These are phyloP conservation scores for Globisporangium heterothallicum DNA, from an alignment of 352 stramenopile genomes.

Conservation along the genomic window DNA sequence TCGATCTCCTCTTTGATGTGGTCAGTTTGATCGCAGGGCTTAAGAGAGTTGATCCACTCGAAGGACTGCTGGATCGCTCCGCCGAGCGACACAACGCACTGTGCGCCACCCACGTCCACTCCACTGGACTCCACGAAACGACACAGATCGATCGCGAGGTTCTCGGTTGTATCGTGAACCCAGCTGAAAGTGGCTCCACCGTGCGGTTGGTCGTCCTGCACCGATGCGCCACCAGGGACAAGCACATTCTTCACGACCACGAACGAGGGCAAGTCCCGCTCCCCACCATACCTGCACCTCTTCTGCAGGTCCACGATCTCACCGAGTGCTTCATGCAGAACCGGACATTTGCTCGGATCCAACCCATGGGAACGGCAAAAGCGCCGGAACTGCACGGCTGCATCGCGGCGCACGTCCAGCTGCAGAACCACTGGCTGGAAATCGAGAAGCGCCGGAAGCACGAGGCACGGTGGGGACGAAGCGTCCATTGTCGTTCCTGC, in stretches of 20 bases:
- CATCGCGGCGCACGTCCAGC: constrained; percentile 21
- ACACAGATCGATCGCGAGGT: constrained; percentile 44
- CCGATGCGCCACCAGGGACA: background rate
- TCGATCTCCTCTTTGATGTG: no score
- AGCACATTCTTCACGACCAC: constrained; percentile 34
- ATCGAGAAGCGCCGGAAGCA: constrained; percentile 43
- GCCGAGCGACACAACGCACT: constrained; percentile 18
- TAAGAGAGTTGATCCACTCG: constrained; percentile 32
- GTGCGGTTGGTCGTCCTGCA: background rate
- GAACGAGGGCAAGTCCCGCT: constrained; percentile 24
- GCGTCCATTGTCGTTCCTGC: background rate
- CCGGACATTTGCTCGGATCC: constrained; percentile 14
- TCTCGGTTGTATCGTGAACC: constrained; percentile 26
- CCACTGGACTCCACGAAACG: constrained; percentile 16
- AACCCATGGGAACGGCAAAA: constrained; percentile 41
- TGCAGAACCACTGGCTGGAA: constrained; percentile 40
- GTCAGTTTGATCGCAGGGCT: constrained; percentile 13
- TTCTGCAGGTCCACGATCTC: constrained; percentile 24
- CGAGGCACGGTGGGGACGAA: constrained; percentile 13
- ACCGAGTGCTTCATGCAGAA: constrained; percentile 21
- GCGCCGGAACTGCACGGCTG: constrained; percentile 23
- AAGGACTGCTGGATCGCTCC: constrained; percentile 24
- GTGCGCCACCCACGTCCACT: background rate
- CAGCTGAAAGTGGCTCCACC: constrained; percentile 16
- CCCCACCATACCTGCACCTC: constrained; percentile 17